A percentile compares a stretch with the other conserved stretches of the same genome.
phyloP scores from a whole-genome alignment of 225 moss, liverwort and hornwort genomes.

The Physcomitrium patens region DNA sequence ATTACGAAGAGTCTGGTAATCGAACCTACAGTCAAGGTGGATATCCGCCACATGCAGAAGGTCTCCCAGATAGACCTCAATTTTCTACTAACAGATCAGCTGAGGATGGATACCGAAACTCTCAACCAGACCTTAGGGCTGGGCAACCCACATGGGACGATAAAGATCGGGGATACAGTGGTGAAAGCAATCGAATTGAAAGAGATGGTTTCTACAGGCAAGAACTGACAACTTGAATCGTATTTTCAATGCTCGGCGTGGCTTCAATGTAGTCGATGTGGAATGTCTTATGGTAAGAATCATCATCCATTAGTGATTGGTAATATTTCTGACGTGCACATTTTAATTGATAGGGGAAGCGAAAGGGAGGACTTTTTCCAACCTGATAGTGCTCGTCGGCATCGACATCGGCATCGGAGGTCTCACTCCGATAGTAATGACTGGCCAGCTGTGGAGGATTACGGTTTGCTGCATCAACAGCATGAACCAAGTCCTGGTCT shows the following conservation, averaged over 20 bases:
- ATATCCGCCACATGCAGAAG: slow-evolving; percentile 31
- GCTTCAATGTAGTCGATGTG: slow-evolving; percentile 7
- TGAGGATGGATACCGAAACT: slow-evolving; percentile 43
- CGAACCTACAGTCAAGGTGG: slow-evolving; percentile 1
- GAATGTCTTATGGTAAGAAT: background rate
- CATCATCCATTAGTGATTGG: background rate
- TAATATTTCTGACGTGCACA: slow-evolving; percentile 25
- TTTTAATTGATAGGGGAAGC: slow-evolving; percentile 34
- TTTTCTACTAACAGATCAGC: slow-evolving; percentile 31
- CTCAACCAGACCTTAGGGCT: slow-evolving; percentile 37
- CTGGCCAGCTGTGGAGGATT: slow-evolving; percentile 55
- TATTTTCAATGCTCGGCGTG: background rate
- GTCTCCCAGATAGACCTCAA: slow-evolving; percentile 28
- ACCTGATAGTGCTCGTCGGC: slow-evolving; percentile 37
- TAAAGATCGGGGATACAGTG: slow-evolving; percentile 39
- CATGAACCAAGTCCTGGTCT: slow-evolving; percentile 31
- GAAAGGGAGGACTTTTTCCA: slow-evolving; percentile 46
- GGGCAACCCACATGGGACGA: slow-evolving; percentile 43
- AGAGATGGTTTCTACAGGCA: slow-evolving; percentile 28
- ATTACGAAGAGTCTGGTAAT: slow-evolving; percentile 39
- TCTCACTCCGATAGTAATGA: slow-evolving; percentile 48
- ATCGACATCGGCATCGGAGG: slow-evolving; percentile 34
- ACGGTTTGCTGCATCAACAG: slow-evolving; percentile 32
- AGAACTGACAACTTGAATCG: background rate
- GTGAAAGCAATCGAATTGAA: slow-evolving; percentile 27